phyloP scores from a whole-genome alignment of 495 filamentous ascomycete genomes.

The Aspergillus egyptiacus region DNA sequence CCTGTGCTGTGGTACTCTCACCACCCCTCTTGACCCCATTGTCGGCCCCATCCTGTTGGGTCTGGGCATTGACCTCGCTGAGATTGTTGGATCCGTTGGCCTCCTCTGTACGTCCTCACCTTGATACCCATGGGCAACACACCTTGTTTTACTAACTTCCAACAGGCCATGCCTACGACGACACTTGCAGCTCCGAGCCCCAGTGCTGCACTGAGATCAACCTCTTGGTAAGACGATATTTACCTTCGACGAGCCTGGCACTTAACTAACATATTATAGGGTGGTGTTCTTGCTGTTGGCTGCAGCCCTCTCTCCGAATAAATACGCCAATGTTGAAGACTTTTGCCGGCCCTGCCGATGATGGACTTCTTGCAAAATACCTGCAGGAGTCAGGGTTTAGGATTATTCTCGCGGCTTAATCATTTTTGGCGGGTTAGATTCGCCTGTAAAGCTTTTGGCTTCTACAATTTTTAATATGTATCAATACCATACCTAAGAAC shows the following conservation, averaged over 20 bases:
- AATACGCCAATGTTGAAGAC: not conserved
- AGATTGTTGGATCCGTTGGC: conserved; percentile 54
- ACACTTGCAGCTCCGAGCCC: conserved; percentile 19
- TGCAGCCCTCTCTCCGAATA: conserved; percentile 17
- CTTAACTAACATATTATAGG: conserved; percentile 11
- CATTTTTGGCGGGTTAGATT: not conserved
- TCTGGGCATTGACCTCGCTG: conserved; percentile 73
- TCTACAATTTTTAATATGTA: conserved; percentile 5
- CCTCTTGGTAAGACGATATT: conserved; percentile 25
- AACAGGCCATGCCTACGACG: conserved; percentile 27
- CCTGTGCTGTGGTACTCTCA: conserved; percentile 31
- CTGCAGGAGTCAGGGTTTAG: not conserved
- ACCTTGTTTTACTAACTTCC: not conserved
- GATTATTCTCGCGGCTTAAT: not conserved
- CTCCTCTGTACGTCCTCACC: conserved; percentile 26
- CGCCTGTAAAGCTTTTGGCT: conserved; percentile 1
- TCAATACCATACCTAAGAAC: not conserved
- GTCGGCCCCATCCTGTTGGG: conserved; percentile 77
- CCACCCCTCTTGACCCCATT: conserved; percentile 29
- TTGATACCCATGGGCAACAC: not conserved
- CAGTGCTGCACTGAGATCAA: conserved; percentile 36
- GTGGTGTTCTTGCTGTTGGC: conserved; percentile 24
- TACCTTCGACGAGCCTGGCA: not conserved
- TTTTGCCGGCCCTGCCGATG: not conserved
- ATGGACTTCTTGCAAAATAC: not conserved